phyloP scores from a whole-genome alignment of 257 asterid genomes.

The Knoxia roxburghii region DNA sequence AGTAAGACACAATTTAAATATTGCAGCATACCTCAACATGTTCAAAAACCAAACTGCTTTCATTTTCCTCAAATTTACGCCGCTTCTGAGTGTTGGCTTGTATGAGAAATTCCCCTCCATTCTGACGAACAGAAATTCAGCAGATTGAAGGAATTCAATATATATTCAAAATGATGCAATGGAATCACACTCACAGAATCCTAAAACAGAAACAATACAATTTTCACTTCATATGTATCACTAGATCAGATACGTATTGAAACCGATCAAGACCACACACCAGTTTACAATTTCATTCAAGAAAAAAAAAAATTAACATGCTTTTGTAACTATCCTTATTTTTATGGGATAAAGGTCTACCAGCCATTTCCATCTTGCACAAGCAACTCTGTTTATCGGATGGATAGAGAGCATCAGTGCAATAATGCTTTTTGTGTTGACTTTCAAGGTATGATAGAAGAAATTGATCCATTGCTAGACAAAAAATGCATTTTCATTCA shows the following conservation, averaged over 20 bases:
- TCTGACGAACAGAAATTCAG: conserved; percentile 37
- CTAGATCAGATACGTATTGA: not conserved
- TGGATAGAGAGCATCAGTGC: not conserved
- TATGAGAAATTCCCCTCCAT: conserved; percentile 74
- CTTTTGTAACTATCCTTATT: not conserved
- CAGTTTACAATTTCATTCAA: not conserved
- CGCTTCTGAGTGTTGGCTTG: conserved; percentile 89
- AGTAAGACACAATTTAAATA: conserved; percentile 8
- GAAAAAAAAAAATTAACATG: not conserved
- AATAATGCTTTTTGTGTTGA: not conserved
- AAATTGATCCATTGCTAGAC: not conserved
- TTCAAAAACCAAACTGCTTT: conserved; percentile 30
- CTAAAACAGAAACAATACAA: not conserved
- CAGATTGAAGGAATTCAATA: not conserved
- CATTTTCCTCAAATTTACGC: conserved; percentile 57
- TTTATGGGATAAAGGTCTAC: no score
- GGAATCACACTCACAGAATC: not conserved
- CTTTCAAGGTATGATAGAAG: not conserved
- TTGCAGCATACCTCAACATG: conserved; percentile 57
- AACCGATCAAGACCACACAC: not conserved
- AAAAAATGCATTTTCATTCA: not conserved
- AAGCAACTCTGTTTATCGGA: not conserved
- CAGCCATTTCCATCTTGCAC: not conserved
- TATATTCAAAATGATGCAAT: not conserved
- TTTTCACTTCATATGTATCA: not conserved